Percentiles rank a stretch among this genome's conserved stretches.
Conservation (phyloP, 164 flowering plant species). For the Hamamelis virginiana region DNA sequence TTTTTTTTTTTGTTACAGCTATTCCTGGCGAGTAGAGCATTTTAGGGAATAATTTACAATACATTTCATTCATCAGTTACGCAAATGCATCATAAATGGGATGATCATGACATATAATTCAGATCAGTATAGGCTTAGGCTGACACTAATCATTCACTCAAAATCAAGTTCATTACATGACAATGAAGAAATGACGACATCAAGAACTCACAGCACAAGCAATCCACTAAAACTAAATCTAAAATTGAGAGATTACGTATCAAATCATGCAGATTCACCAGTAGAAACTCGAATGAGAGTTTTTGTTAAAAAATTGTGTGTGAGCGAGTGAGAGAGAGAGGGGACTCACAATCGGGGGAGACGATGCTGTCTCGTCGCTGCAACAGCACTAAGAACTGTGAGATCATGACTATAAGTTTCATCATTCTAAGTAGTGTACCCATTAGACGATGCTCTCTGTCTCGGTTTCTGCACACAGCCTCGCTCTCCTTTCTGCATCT, state of each 20-base stretch:
- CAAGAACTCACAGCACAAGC: neutral
- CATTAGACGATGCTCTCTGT: no score
- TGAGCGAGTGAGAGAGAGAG: constrained; percentile 13
- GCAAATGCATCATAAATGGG: no score
- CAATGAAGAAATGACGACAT: neutral
- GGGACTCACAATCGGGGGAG: constrained; percentile 73
- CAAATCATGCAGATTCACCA: neutral
- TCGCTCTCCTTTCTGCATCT: no score
- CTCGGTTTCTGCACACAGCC: no score
- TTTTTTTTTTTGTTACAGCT: constrained; percentile 89
- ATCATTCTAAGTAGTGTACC: no score
- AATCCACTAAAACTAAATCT: neutral
- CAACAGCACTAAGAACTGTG: constrained; percentile 88
- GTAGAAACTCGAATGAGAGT: neutral
- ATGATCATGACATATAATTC: no score
- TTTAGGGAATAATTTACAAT: no score
- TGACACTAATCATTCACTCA: neutral
- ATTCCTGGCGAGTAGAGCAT: constrained; percentile 61
- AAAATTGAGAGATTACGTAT: neutral
- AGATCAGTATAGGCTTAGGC: neutral
- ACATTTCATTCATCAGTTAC: no score
- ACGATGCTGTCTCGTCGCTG: constrained; percentile 95
- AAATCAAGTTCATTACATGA: neutral
- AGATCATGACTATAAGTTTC: constrained; percentile 81
- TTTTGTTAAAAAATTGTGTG: neutral